These are phyloP conservation scores for Linanthus parryae DNA, from an alignment of 148 eudicot species.

Conservation along the genomic window DNA sequence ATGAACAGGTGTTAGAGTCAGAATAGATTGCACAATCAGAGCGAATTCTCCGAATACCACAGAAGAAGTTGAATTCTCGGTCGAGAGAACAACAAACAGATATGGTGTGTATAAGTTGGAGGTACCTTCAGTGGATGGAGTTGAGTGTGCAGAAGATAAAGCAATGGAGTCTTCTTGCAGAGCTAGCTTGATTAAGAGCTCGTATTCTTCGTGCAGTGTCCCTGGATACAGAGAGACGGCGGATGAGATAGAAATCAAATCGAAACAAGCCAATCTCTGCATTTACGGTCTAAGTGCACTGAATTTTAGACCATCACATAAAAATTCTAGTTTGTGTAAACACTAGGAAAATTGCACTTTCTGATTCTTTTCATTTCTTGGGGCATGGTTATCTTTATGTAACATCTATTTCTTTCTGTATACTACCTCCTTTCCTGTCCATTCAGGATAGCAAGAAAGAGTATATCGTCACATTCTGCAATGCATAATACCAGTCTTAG, in stretches of 20 bases:
- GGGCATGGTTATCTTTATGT: too few relatives aligned
- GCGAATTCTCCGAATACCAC: slow-evolving; percentile 60
- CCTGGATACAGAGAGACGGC: slow-evolving; percentile 63
- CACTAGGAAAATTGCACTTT: slow-evolving; percentile 17
- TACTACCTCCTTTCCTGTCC: too few relatives aligned
- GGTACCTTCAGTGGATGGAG: slow-evolving; percentile 78
- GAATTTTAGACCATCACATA: slow-evolving; percentile 62
- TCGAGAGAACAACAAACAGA: slow-evolving; percentile 75
- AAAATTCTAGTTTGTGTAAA: slow-evolving; percentile 50
- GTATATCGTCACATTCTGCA: too few relatives aligned
- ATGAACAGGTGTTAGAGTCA: slow-evolving; percentile 62
- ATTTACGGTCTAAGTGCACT: slow-evolving; percentile 70
- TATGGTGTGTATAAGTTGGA: slow-evolving; percentile 63
- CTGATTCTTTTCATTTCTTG: too few relatives aligned
- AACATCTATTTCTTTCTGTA: too few relatives aligned
- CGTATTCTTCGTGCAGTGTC: slow-evolving; percentile 57
- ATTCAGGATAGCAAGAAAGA: too few relatives aligned
- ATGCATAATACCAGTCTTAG: too few relatives aligned
- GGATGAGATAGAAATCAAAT: slow-evolving; percentile 58
- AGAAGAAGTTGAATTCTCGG: slow-evolving; percentile 78
- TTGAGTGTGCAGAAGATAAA: slow-evolving; percentile 67
- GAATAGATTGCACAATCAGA: slow-evolving; percentile 75
- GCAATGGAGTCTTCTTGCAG: slow-evolving; percentile 53
- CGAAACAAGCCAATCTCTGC: slow-evolving; percentile 60
- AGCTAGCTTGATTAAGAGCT: slow-evolving; percentile 48